Conservation (phyloP, 2,329 filamentous ascomycete species). For the Pseudogymnoascus pannorum region DNA sequence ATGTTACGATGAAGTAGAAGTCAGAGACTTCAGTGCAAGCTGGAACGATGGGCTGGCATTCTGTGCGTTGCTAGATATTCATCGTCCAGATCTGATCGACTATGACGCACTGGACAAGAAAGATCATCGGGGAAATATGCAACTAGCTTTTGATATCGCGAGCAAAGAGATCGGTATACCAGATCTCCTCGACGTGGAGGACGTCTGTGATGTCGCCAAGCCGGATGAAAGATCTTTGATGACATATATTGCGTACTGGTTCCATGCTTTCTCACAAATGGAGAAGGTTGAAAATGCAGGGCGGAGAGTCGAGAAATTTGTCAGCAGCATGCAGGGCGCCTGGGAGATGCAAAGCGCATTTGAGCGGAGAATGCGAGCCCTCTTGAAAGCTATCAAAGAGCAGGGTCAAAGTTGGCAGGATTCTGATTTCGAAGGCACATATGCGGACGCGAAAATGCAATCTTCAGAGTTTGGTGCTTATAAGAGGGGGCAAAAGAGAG, state of each 20-base stretch:
- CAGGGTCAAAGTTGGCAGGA: constrained; percentile 72
- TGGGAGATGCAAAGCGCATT: constrained; percentile 99
- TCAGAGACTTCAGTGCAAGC: constrained; percentile 87
- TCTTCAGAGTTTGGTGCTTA: constrained; percentile 75
- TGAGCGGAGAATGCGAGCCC: constrained; percentile 79
- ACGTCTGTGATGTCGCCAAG: constrained; percentile 93
- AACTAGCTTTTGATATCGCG: constrained; percentile 93
- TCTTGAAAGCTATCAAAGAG: constrained; percentile 65
- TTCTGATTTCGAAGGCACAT: constrained; percentile 82
- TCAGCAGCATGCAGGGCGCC: constrained; percentile 96
- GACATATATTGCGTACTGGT: constrained; percentile 99
- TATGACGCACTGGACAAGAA: constrained; percentile 90
- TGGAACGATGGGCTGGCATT: constrained; percentile 98
- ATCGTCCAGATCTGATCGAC: constrained; percentile 93
- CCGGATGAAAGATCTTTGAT: constrained; percentile 95
- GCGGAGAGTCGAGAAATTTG: constrained; percentile 93
- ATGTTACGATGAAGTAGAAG: constrained; percentile 94
- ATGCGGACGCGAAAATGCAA: constrained; percentile 85
- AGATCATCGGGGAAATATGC: constrained; percentile 95
- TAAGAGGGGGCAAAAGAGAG: constrained; percentile 82
- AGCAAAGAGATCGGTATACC: constrained; percentile 95
- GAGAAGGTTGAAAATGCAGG: constrained; percentile 98
- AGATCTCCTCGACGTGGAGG: constrained; percentile 90
- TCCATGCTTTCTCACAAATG: constrained; percentile 98
- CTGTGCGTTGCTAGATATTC: constrained; percentile 92